Percentiles rank a stretch among this genome's conserved stretches.
Evolutionary conservation across 495 filamentous ascomycete species (phyloP).

Genomic region (Jackrogersella minutella): DNA sequence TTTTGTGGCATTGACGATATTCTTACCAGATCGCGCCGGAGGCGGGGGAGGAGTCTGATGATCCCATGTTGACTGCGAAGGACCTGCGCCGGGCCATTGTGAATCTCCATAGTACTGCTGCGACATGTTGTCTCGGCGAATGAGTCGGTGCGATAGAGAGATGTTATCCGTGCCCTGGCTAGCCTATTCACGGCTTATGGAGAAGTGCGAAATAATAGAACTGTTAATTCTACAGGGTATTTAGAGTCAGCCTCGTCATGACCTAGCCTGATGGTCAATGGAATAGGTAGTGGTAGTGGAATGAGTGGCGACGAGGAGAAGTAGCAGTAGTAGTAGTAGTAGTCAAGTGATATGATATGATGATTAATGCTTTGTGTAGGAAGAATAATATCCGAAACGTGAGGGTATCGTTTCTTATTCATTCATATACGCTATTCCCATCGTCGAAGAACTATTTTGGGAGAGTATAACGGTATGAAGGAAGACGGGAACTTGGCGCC

Average conservation of each 20-base stretch:
- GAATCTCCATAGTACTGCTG: conserved; percentile 83
- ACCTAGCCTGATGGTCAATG: background rate
- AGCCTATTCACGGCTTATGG: background rate
- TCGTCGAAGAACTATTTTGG: background rate
- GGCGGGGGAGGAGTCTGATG: conserved; percentile 85
- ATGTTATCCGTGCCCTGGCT: background rate
- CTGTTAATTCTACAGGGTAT: conserved; percentile 11
- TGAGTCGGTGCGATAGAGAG: background rate
- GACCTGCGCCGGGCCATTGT: conserved; percentile 72
- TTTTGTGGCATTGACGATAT: no score
- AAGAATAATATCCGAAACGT: background rate
- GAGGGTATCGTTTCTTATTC: background rate
- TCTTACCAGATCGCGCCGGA: conserved; percentile 84
- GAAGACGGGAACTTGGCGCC: no score
- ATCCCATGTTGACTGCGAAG: conserved; percentile 69
- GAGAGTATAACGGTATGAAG: background rate
- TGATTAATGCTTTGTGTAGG: background rate
- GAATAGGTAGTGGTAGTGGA: background rate
- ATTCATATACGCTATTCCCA: background rate
- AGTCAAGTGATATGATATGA: background rate
- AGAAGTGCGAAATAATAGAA: background rate
- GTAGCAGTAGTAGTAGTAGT: background rate
- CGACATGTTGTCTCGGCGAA: conserved; percentile 33
- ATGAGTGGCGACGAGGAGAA: background rate
- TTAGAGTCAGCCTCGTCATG: conserved; percentile 20